Conservation (phyloP, 192 early-diverging fungal genomes). For the Anaeromyces robustus region DNA sequence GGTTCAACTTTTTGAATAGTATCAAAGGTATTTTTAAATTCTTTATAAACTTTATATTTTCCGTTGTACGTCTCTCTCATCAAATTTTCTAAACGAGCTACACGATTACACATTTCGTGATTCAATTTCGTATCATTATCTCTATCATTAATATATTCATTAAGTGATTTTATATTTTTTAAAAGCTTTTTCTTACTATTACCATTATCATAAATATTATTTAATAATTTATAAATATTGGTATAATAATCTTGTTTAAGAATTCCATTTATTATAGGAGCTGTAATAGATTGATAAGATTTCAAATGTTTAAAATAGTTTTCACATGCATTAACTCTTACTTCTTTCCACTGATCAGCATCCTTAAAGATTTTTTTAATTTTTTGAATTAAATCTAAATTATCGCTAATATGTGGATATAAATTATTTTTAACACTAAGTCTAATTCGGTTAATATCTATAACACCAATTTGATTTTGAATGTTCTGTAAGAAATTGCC, state of each 20-base stretch:
- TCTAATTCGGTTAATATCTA: slow-evolving; percentile 2
- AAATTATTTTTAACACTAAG: not conserved
- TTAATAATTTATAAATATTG: not conserved
- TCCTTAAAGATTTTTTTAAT: not conserved
- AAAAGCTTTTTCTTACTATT: not conserved
- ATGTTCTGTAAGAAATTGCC: slow-evolving; percentile 8
- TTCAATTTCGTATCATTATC: not conserved
- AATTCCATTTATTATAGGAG: slow-evolving; percentile 9
- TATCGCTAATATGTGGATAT: slow-evolving; percentile 12
- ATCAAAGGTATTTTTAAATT: not conserved
- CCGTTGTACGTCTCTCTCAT: not conserved
- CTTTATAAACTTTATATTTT: not conserved
- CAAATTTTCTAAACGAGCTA: not conserved
- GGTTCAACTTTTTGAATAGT: not conserved
- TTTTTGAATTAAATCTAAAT: slow-evolving; percentile 3
- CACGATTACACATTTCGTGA: not conserved
- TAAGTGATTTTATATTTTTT: not conserved
- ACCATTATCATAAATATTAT: not conserved
- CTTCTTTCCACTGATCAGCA: not conserved
- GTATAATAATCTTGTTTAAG: slow-evolving; percentile 15
- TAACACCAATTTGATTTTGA: not conserved
- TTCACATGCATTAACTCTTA: not conserved
- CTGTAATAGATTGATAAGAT: slow-evolving; percentile 11
- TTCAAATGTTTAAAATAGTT: slow-evolving; percentile 13
- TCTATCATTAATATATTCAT: not conserved